Conservation (phyloP, 2,329 filamentous ascomycete genomes). For the Ilyonectria destructans region DNA sequence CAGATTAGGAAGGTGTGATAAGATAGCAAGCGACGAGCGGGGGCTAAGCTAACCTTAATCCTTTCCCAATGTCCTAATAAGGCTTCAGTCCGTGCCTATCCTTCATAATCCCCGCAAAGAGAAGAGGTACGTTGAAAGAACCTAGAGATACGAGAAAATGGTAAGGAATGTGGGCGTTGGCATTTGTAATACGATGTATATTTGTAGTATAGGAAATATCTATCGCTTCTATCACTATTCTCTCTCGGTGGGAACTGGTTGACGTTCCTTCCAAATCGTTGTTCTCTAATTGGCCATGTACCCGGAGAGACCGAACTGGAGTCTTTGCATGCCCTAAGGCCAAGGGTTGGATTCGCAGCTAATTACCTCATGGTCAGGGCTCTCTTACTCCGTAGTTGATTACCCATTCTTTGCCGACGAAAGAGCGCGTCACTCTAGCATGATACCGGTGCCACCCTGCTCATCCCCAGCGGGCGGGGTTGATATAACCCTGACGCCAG, state of each 20-base stretch:
- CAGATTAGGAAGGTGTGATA: constrained; percentile 1
- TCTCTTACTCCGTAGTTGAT: not conserved
- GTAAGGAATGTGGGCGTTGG: not conserved
- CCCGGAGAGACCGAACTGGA: not conserved
- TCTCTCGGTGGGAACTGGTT: not conserved
- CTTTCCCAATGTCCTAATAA: not conserved
- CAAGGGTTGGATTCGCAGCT: not conserved
- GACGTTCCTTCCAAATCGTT: not conserved
- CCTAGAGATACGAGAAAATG: not conserved
- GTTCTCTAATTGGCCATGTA: not conserved
- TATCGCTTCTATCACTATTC: not conserved
- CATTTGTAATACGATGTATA: not conserved
- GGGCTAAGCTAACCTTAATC: not conserved
- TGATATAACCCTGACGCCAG: not conserved
- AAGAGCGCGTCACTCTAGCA: not conserved
- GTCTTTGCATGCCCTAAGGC: not conserved
- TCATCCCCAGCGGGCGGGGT: not conserved
- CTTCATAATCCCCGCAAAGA: not conserved
- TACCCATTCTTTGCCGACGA: not conserved
- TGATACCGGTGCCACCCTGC: not conserved
- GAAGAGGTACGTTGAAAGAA: not conserved
- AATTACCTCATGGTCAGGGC: not conserved
- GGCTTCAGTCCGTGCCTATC: not conserved
- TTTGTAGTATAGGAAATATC: not conserved
- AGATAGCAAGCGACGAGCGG: not conserved